Percentiles rank a stretch among this genome's conserved stretches.
phyloP scores from a whole-genome alignment of 2,329 filamentous ascomycete genomes.

The Fragosphaeria purpurea region DNA sequence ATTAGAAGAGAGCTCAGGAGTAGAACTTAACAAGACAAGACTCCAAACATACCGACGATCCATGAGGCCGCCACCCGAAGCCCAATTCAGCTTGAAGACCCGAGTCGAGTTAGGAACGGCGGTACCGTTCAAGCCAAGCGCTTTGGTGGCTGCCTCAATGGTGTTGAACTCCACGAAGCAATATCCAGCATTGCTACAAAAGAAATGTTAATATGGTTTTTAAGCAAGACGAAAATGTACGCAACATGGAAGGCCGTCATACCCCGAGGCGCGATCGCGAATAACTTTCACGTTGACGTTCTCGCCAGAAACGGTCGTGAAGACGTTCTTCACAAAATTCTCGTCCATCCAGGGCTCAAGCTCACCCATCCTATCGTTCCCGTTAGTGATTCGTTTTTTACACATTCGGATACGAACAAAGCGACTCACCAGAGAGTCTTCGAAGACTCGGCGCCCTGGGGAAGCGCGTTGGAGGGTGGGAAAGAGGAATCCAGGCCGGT shows the following conservation, averaged over 20 bases:
- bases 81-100: slow-evolving; percentile 99
- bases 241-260: slow-evolving; percentile 14
- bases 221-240: neutral
- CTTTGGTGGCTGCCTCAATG: slow-evolving; percentile 80
- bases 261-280: slow-evolving; percentile 98
- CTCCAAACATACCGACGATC: slow-evolving; percentile 66
- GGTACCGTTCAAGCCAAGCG: slow-evolving; percentile 78
- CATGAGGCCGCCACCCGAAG: slow-evolving; percentile 86
- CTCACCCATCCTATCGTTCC: slow-evolving; percentile 77
- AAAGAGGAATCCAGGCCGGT: slow-evolving; percentile 17
- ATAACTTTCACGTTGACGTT: slow-evolving; percentile 99
- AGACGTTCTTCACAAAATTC: slow-evolving; percentile 93
- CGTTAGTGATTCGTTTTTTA: too few species aligned
- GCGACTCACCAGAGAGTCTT: slow-evolving; percentile 47
- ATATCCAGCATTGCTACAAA: slow-evolving; percentile 83
- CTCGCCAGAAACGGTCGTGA: slow-evolving; percentile 79
- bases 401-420: too few species aligned
- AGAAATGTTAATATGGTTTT: neutral
- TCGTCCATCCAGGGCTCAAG: slow-evolving; percentile 99
- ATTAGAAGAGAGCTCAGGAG: neutral
- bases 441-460: slow-evolving; percentile 32
- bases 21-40: neutral
- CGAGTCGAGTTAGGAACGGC: slow-evolving; percentile 89
- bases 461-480: slow-evolving; percentile 11
- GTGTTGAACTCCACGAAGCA: slow-evolving; percentile 92